phyloP scores from a whole-genome alignment of 202 grass and related monocot genomes.

The Zizania palustris region DNA sequence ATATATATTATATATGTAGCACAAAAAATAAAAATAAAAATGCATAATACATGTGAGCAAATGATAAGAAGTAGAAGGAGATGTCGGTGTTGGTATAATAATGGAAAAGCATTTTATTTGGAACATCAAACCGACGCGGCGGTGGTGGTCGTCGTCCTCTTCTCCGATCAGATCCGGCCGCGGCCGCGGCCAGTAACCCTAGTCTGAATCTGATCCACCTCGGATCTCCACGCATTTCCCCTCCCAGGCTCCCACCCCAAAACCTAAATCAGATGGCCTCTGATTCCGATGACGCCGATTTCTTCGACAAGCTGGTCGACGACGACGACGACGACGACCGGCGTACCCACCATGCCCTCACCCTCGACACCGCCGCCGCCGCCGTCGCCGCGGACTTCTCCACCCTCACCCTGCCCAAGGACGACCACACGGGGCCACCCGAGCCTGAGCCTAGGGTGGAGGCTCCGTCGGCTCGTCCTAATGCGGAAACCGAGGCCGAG shows the following conservation, averaged over 20 bases:
- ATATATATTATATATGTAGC: no score
- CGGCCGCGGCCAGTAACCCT: not conserved
- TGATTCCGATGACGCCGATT: slow-evolving; percentile 60
- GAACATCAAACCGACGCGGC: no score
- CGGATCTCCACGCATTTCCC: not conserved
- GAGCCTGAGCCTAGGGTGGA: not conserved
- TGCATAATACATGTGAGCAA: no score
- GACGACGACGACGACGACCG: slow-evolving; percentile 47
- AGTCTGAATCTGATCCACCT: not conserved
- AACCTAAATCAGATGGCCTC: slow-evolving; percentile 45
- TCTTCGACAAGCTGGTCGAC: slow-evolving; percentile 88
- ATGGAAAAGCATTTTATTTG: no score
- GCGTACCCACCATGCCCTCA: not conserved
- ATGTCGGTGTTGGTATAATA: no score
- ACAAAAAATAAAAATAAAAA: no score
- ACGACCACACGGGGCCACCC: not conserved
- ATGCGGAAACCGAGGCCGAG: not conserved
- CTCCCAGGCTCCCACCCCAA: not conserved
- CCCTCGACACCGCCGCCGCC: not conserved
- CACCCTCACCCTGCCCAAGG: slow-evolving; percentile 42
- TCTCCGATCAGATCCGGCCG: no score
- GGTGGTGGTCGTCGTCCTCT: no score
- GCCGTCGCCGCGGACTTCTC: slow-evolving; percentile 41
- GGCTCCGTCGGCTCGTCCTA: not conserved
- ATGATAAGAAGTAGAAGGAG: no score